Evolutionary conservation across 2,329 filamentous ascomycete species (phyloP).

Genomic region (Sporothrix variecibatus): DNA sequence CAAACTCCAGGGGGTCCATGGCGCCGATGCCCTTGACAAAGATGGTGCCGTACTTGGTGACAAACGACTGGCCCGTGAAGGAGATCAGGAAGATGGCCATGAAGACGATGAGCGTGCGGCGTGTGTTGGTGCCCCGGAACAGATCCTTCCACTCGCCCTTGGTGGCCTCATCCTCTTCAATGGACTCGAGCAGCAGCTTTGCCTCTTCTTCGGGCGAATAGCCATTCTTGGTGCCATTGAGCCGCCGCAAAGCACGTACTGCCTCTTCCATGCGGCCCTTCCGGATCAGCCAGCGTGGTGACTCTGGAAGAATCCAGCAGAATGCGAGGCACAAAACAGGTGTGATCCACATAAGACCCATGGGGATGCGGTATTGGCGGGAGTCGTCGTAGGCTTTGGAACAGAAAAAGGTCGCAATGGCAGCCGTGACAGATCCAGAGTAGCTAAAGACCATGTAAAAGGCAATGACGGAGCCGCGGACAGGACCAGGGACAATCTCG

Average conservation of each 20-base stretch:
- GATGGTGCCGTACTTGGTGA: constrained; percentile 30
- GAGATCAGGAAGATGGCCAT: constrained; percentile 24
- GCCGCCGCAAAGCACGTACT: constrained; percentile 16
- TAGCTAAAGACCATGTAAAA: constrained; percentile 28
- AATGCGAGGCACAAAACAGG: constrained; percentile 24
- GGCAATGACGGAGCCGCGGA: constrained; percentile 28
- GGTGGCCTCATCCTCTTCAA: constrained; percentile 16
- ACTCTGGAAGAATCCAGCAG: constrained; percentile 29
- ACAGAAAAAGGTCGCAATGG: constrained; percentile 22
- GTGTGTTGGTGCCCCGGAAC: constrained; percentile 27
- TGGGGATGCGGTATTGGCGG: constrained; percentile 27
- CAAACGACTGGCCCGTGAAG: constrained; percentile 28
- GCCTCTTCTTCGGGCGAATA: constrained; percentile 31
- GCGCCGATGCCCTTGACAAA: constrained; percentile 28
- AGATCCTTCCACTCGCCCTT: constrained; percentile 27
- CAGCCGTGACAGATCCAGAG: constrained; percentile 22
- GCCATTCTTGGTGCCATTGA: constrained; percentile 25
- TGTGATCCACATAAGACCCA: constrained; percentile 26
- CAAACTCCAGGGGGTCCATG: constrained; percentile 29
- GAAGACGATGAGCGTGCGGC: constrained; percentile 23
- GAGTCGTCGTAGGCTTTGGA: constrained; percentile 12
- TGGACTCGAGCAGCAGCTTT: constrained; percentile 21
- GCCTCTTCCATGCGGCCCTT: constrained; percentile 25
- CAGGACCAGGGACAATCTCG: constrained; percentile 30
- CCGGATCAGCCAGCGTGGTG: constrained; percentile 31